phyloP scores from a whole-genome alignment of 2,329 filamentous ascomycete genomes.

The Colletotrichum sp. region DNA sequence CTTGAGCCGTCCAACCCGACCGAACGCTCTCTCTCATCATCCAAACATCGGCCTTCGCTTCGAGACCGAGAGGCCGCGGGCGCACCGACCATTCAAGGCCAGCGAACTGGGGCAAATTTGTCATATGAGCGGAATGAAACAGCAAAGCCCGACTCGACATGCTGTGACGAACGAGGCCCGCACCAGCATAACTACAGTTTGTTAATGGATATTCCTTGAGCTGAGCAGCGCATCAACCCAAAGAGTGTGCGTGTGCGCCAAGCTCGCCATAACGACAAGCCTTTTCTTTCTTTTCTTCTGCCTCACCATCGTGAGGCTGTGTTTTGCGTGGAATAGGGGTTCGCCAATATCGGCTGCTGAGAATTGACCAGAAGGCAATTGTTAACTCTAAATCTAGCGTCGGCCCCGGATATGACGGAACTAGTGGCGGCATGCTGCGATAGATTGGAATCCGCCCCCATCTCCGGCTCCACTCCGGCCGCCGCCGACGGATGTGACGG shows the following conservation, averaged over 20 bases:
- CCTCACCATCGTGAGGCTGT: background rate
- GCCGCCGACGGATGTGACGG: background rate
- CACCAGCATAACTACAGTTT: background rate
- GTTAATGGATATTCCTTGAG: background rate
- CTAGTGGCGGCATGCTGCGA: background rate
- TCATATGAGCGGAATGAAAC: slow-evolving; percentile 6
- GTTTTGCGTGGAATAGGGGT: background rate
- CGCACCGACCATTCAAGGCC: background rate
- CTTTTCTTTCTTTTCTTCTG: background rate
- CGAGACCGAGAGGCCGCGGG: background rate
- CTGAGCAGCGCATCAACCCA: background rate
- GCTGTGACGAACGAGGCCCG: background rate
- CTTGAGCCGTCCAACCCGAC: background rate
- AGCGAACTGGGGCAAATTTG: background rate
- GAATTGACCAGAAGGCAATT: background rate
- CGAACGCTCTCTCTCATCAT: background rate
- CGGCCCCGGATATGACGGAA: background rate
- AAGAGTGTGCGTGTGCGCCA: background rate
- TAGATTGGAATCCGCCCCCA: slow-evolving; percentile 4
- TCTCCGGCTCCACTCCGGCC: background rate
- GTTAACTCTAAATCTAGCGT: slow-evolving; percentile 2
- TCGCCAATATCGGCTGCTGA: background rate
- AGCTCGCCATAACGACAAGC: background rate
- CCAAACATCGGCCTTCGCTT: slow-evolving; percentile 10
- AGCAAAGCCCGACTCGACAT: slow-evolving; percentile 3